Base-by-base conservation (phyloP, 2,329 filamentous ascomycete genomes). In the Dendryphion nanum region DNA sequence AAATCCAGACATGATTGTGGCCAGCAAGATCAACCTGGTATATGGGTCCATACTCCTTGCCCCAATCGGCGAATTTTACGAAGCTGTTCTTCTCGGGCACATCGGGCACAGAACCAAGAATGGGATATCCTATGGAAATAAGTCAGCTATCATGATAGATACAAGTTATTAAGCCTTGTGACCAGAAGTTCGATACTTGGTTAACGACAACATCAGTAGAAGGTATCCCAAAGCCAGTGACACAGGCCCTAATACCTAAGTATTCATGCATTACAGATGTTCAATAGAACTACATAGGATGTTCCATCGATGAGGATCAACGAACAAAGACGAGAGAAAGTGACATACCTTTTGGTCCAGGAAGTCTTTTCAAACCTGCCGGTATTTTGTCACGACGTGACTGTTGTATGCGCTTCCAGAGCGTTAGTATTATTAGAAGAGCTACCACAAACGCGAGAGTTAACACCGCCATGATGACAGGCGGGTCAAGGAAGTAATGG, bases 1-100 rank as follows among this genome's bases (percentile, higher is more conserved):
- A 68, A 33, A 73, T 68, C 68, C 68, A 71, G 34, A 73, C 65
- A 44, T 73, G 69, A 37, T 71, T 72, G 39, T 51, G 50, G 15
- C 70, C 70, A 40, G 67, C 68, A 8, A 73, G 54, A 33, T 71
- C 63, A 46, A 64, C 57, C 35, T 71, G 68, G 40, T 72, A 73
- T 40, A 73, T 70, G 2, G 69, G 68, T 3, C 69, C 69, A 39
- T 66, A 69, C 35, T 68, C 48, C 44, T 69, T 65, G 29, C 61
- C 62, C 69, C 69, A 72, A 28, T 71, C 65, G n/a, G 67, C 57
- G 33, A 72, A 72, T 37, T 70, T 71, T 45, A 72, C 61, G 50
- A 67, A 69, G 18, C 61, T 53, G 39, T 69, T 68, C 48, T 69
- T 66, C 30, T 68, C 64, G 18, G 69, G 69, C 4, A 72, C 56